Evolutionary conservation across 75 land plant species (phyloP).

Genomic region (Picea glauca): DNA sequence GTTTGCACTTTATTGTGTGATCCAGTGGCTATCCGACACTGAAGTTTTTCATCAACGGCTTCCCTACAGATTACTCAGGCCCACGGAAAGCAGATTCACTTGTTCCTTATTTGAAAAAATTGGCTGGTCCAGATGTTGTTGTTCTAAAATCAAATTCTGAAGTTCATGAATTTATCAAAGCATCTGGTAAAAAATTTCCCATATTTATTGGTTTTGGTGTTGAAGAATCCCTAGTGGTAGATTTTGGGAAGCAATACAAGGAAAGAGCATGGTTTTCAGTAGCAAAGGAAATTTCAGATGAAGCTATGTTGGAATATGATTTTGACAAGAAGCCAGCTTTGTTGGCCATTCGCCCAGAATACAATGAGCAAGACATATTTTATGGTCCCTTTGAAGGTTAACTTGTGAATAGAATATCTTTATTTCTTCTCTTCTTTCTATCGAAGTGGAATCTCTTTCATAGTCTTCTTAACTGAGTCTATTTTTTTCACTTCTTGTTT

Average conservation of each 20-base stretch:
- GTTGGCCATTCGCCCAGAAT: conserved; percentile 51
- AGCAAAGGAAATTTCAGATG: conserved; percentile 67
- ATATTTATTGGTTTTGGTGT: conserved; percentile 82
- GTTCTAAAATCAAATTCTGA: conserved; percentile 52
- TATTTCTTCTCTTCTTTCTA: conserved; percentile 6
- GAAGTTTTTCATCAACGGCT: conserved; percentile 81
- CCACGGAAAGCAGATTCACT: conserved; percentile 72
- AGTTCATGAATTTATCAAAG: conserved; percentile 45
- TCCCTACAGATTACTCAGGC: conserved; percentile 74
- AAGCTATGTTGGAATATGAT: conserved; percentile 60
- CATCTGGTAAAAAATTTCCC: conserved; percentile 56
- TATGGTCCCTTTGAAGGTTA: conserved; percentile 95
- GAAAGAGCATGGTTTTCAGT: conserved; percentile 90
- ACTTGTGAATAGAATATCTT: not conserved
- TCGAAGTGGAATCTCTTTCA: not conserved
- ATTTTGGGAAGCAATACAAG: conserved; percentile 58
- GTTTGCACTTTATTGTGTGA: too few relatives aligned
- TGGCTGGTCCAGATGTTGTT: conserved; percentile 69
- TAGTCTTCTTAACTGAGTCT: not conserved
- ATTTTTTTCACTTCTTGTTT: too few relatives aligned
- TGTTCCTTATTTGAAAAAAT: conserved; percentile 50
- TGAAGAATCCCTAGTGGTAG: conserved; percentile 37
- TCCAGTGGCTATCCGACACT: conserved; percentile 80
- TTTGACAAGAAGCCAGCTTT: conserved; percentile 83
- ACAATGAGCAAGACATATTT: conserved; percentile 54